Conservation (phyloP, 345 rosid genomes). For the Eucalyptus viminalis region DNA sequence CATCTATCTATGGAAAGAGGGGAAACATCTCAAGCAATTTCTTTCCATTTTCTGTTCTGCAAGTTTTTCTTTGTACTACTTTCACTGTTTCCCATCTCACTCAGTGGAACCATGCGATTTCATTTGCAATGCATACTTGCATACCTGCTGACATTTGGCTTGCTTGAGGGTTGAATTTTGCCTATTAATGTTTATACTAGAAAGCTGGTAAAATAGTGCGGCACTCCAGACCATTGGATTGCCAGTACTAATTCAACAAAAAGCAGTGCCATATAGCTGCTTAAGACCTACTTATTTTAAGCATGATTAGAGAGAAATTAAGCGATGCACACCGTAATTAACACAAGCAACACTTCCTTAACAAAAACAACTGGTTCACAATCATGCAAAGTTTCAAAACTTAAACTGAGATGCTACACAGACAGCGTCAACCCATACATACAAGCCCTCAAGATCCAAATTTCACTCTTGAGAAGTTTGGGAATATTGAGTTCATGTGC, state of each 20-base stretch:
- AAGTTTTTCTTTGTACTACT: background rate
- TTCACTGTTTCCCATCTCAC: background rate
- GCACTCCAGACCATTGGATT: background rate
- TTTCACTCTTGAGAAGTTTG: background rate
- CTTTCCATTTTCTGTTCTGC: background rate
- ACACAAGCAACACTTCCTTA: background rate
- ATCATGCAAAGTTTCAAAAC: background rate
- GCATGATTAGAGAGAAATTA: background rate
- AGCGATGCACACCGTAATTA: background rate
- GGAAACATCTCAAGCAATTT: background rate
- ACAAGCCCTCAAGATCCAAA: background rate
- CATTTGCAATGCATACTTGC: background rate
- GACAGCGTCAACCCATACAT: background rate
- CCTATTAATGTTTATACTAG: background rate
- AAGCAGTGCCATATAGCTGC: background rate
- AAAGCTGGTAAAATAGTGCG: background rate
- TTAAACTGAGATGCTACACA: background rate
- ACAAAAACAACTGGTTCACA: background rate
- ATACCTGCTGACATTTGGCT: background rate
- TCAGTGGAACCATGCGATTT: background rate
- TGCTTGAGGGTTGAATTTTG: background rate
- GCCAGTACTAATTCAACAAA: background rate
- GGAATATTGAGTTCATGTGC: background rate
- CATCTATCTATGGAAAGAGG: background rate
- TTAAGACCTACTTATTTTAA: background rate